phyloP scores from a whole-genome alignment of 768 basidiomycete genomes.

The Peribolospora baueri region DNA sequence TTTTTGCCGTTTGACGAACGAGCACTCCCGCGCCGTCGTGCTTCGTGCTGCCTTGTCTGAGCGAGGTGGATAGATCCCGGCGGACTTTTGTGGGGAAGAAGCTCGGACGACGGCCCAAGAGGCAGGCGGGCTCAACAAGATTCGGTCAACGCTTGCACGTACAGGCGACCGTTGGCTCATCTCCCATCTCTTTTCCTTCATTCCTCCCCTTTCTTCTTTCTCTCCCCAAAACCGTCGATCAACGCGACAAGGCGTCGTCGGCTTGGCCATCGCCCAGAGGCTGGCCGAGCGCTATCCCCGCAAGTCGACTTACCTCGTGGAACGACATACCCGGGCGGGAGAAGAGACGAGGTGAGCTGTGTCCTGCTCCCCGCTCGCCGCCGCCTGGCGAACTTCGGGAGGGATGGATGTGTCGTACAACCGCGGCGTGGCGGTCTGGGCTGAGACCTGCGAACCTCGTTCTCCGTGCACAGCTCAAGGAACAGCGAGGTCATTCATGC shows the following conservation, averaged over 20 bases:
- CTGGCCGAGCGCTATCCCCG: conserved; percentile 38
- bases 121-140: no score
- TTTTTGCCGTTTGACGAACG: no score
- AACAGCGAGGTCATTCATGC: conserved; percentile 30
- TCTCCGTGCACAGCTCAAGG: no score
- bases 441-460: no score
- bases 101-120: no score
- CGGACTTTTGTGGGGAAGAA: no score
- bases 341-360: conserved; percentile 54
- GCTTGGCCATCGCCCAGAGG: conserved; percentile 58
- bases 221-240: background rate
- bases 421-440: background rate
- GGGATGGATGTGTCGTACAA: background rate
- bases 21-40: no score
- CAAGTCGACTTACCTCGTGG: conserved; percentile 55
- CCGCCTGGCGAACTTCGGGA: background rate
- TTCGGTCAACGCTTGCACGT: background rate
- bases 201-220: background rate
- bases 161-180: background rate
- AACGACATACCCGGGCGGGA: conserved; percentile 38
- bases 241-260: conserved; percentile 40
- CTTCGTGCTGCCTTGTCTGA: no score
- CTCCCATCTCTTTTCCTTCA: conserved; percentile 1
- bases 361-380: conserved; percentile 1
- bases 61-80: no score